Percentiles rank a stretch among this genome's conserved stretches.
phyloP scores from a whole-genome alignment of 2,329 filamentous ascomycete species.

The Beauveria varroae region DNA sequence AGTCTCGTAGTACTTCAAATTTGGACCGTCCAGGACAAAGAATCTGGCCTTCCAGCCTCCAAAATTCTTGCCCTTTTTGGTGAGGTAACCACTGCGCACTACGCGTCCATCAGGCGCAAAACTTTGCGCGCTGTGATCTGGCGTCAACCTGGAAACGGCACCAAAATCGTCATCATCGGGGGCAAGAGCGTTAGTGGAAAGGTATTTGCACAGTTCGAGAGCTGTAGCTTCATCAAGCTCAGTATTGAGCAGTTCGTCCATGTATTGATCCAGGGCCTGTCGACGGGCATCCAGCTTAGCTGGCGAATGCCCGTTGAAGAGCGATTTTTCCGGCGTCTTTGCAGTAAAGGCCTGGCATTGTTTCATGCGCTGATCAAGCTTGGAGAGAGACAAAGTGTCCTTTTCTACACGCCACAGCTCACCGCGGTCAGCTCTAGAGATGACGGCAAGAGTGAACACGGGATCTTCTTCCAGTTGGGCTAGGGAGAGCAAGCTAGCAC shows the following conservation, averaged over 20 bases:
- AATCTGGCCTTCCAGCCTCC: slow-evolving; percentile 90
- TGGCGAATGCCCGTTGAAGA: slow-evolving; percentile 90
- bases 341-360: slow-evolving; percentile 64
- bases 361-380: slow-evolving; percentile 75
- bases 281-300: slow-evolving; percentile 87
- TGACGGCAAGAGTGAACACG: slow-evolving; percentile 84
- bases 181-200: slow-evolving; percentile 61
- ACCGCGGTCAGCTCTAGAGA: slow-evolving; percentile 63
- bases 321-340: slow-evolving; percentile 71
- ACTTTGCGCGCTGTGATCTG: slow-evolving; percentile 25
- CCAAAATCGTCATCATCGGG: slow-evolving; percentile 52
- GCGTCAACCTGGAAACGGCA: slow-evolving; percentile 17
- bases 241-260: slow-evolving; percentile 78
- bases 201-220: slow-evolving; percentile 75
- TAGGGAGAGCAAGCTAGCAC: slow-evolving; percentile 73
- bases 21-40: slow-evolving; percentile 53
- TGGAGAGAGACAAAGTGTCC: slow-evolving; percentile 71
- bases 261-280: slow-evolving; percentile 71
- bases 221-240: slow-evolving; percentile 71
- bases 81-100: slow-evolving; percentile 81
- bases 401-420: slow-evolving; percentile 96
- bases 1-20: slow-evolving; percentile 82
- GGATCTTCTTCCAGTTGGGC: slow-evolving; percentile 83
- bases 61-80: slow-evolving; percentile 97
- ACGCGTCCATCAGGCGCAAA: slow-evolving; percentile 57